Evolutionary conservation across 768 basidiomycete genomes (phyloP).

Genomic region (Pholiota molesta): DNA sequence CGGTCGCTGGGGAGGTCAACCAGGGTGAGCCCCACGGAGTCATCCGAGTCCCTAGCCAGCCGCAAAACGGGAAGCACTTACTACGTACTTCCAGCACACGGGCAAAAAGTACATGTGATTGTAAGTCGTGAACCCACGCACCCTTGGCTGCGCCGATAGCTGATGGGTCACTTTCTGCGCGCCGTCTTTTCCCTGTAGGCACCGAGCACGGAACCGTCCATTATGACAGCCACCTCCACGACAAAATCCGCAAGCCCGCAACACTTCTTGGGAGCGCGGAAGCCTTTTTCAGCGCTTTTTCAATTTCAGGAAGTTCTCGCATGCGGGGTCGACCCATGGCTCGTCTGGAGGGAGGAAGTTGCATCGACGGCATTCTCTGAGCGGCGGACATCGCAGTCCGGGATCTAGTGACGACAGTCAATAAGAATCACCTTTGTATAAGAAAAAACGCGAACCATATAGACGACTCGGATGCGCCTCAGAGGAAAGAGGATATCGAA

Average conservation of each 20-base stretch:
- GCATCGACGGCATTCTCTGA: conserved; percentile 53
- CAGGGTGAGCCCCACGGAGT: conserved; percentile 29
- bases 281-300: conserved; percentile 68
- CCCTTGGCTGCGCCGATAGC: neutral
- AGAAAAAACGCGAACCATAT: neutral
- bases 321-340: conserved; percentile 38
- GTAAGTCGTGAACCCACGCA: conserved; percentile 44
- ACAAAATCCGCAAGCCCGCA: conserved; percentile 60
- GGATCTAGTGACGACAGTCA: conserved; percentile 3
- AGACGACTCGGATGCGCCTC: neutral
- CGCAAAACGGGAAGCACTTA: conserved; percentile 71
- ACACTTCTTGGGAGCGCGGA: conserved; percentile 43
- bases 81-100: conserved; percentile 69
- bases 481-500: neutral
- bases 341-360: conserved; percentile 40
- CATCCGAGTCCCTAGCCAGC: conserved; percentile 48
- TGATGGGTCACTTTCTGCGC: neutral
- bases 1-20: conserved; percentile 23
- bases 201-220: conserved; percentile 50
- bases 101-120: conserved; percentile 77
- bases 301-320: conserved; percentile 50
- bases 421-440: neutral
- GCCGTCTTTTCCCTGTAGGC: conserved; percentile 25
- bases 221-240: conserved; percentile 61
- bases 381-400: conserved; percentile 3